Evolutionary conservation across 148 eudicot genomes (phyloP).

Genomic region (Rhododendron kiyosumense): DNA sequence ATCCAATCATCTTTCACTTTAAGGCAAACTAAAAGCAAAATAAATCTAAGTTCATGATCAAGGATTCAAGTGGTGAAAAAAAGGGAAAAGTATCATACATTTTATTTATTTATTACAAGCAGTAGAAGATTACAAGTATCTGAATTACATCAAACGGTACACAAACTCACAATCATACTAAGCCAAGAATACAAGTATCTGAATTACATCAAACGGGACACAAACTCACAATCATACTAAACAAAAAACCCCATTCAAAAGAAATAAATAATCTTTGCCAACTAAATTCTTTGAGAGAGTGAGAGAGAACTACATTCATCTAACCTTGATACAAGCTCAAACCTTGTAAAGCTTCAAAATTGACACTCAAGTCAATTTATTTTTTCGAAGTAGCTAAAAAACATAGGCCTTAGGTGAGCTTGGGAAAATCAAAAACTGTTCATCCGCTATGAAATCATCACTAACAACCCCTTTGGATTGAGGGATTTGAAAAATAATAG

Average conservation of each 20-base stretch:
- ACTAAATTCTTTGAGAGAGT: too few relatives aligned
- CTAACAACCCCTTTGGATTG: too few relatives aligned
- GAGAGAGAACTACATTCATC: background rate
- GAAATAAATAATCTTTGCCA: too few relatives aligned
- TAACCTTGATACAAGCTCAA: background rate
- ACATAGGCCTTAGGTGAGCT: background rate
- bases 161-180: background rate
- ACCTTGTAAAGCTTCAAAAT: background rate
- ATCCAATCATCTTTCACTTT: background rate
- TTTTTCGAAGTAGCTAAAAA: background rate
- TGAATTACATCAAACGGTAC: background rate
- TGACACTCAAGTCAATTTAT: background rate
- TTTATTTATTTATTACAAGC: background rate
- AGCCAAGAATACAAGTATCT: background rate
- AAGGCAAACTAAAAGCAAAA: background rate
- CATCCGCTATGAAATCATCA: background rate
- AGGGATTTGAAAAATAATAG: too few relatives aligned
- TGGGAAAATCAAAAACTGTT: background rate
- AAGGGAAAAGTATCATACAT: background rate
- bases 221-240: background rate
- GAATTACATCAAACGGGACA: background rate
- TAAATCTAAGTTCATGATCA: background rate
- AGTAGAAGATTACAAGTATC: background rate
- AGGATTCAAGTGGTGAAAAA: background rate
- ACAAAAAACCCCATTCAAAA: background rate